Conservation (phyloP, 164 flowering plant species). For the Tetracentron sinense region DNA sequence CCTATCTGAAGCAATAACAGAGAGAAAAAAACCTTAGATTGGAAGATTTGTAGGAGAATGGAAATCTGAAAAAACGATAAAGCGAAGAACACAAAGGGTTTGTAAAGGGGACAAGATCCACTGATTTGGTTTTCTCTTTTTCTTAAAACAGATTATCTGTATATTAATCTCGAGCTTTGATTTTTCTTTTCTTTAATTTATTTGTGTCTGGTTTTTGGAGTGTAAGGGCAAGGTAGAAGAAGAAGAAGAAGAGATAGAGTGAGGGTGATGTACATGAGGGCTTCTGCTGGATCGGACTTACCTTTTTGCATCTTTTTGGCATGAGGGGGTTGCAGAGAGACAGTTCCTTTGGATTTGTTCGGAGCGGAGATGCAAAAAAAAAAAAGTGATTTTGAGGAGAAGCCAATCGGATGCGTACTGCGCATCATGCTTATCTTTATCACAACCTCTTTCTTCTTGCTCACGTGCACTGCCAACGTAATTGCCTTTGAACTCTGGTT, state of each 20-base stretch:
- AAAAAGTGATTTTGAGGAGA: not conserved
- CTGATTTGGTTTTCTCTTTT: too few relatives aligned
- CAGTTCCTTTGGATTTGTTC: not conserved
- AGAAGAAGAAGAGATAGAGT: not conserved
- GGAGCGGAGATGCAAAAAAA: not conserved
- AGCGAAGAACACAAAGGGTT: constrained; percentile 1
- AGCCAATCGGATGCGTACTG: constrained; percentile 3
- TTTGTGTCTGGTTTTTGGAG: not conserved
- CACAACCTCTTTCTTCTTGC: not conserved
- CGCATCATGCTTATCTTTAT: not conserved
- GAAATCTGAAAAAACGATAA: not conserved
- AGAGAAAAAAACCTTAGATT: constrained; percentile 1
- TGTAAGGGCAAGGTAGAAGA: not conserved
- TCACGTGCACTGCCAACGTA: constrained; percentile 8
- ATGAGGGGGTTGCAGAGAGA: constrained; percentile 7
- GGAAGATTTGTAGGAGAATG: not conserved
- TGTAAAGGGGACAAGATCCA: not conserved
- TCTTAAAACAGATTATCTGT: too few relatives aligned
- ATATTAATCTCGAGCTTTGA: too few relatives aligned
- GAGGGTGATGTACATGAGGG: not conserved
- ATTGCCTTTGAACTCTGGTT: too few relatives aligned
- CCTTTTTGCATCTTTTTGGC: constrained; percentile 26
- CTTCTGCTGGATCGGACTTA: constrained; percentile 27
- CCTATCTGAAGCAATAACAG: not conserved
- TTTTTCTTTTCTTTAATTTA: not conserved